A percentile compares a stretch with the other conserved stretches of the same genome.
Conservation (phyloP, 139 green algal genomes). For the Diplosphaera chodatii region DNA sequence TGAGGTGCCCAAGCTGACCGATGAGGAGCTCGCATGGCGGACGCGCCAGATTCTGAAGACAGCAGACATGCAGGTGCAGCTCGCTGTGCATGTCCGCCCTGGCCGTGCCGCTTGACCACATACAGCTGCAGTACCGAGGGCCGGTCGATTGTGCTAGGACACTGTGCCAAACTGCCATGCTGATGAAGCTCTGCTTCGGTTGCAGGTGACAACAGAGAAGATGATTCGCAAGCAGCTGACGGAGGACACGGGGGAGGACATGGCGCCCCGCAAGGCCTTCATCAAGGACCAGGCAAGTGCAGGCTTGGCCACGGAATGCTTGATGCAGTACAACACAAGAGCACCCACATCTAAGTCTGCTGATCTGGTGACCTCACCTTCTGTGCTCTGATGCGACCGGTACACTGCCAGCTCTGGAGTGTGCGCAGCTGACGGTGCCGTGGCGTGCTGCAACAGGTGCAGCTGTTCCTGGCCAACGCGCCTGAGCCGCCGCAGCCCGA, state of each 20-base stretch:
- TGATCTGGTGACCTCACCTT: too few relatives aligned
- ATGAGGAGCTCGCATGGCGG: neutral
- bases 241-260: slow-evolving; percentile 28
- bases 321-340: too few relatives aligned
- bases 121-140: too few relatives aligned
- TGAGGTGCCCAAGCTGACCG: neutral
- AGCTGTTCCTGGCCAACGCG: slow-evolving; percentile 7
- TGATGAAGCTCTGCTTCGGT: neutral
- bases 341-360: too few relatives aligned
- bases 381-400: too few relatives aligned
- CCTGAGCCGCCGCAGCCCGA: neutral
- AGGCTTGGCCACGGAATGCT: too few relatives aligned
- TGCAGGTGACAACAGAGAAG: slow-evolving; percentile 57
- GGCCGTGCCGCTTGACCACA: too few relatives aligned
- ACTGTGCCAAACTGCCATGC: too few relatives aligned
- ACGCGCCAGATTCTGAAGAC: slow-evolving; percentile 2
- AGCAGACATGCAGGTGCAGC: neutral
- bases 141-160: too few relatives aligned
- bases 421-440: too few relatives aligned
- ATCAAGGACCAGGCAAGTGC: slow-evolving; percentile 47
- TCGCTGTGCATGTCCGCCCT: neutral
- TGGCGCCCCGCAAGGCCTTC: slow-evolving; percentile 34
- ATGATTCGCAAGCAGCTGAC: slow-evolving; percentile 48
- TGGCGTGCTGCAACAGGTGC: too few relatives aligned
- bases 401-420: too few relatives aligned